These are phyloP conservation scores for Panicum virgatum DNA, from an alignment of 202 grass and related monocot species.

Conservation along the genomic window DNA sequence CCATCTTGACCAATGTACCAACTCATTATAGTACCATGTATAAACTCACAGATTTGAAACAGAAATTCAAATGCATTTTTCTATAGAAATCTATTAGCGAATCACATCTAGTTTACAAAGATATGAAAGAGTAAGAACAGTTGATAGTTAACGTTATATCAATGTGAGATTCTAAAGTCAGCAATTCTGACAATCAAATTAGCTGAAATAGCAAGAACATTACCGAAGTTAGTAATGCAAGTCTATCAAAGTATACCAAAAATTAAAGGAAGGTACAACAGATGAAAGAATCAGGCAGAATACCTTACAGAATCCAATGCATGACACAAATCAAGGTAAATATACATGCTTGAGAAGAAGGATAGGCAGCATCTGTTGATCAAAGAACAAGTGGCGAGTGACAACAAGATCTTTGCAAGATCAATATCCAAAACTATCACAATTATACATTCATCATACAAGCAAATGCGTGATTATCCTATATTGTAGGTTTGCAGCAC, in stretches of 20 bases:
- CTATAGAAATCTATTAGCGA: background rate
- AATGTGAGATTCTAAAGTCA: background rate
- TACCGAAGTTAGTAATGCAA: background rate
- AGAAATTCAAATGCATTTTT: background rate
- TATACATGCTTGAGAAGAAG: background rate
- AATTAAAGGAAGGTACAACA: background rate
- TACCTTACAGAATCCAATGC: background rate
- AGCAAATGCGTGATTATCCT: background rate
- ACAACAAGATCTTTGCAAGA: background rate
- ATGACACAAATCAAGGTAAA: background rate
- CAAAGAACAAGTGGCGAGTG: background rate
- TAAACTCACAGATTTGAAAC: background rate
- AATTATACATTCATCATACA: background rate
- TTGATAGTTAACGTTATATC: background rate
- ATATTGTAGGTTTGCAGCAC: background rate
- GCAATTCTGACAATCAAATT: background rate
- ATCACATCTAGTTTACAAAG: background rate
- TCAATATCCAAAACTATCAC: background rate
- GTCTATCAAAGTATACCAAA: background rate
- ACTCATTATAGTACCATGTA: background rate
- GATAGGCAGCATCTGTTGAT: background rate
- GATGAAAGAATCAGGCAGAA: background rate
- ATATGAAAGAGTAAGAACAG: background rate
- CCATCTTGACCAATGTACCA: background rate
- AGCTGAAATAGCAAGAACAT: background rate